Base-by-base conservation (phyloP, 2,329 filamentous ascomycete species). In the Colletotrichum brevisporum region DNA sequence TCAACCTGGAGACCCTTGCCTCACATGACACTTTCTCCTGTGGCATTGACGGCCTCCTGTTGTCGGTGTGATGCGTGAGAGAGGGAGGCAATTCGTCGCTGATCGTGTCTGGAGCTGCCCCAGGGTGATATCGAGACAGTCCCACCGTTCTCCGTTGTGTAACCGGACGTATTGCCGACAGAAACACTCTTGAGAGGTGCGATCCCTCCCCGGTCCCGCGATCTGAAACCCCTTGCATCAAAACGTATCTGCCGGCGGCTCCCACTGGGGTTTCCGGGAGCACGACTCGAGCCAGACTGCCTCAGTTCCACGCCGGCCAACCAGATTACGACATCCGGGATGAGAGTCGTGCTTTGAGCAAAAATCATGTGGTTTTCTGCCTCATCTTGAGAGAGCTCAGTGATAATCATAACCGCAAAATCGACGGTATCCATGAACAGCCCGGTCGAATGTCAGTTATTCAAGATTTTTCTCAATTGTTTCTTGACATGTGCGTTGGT, bases 151-250 rank as follows among this genome's bases (percentile, higher is more conserved):
- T 1, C 31, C 48, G 47, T 52, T 52, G 57, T 43, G 57, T 43
- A 27, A 31, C 57, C 47, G 31, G 18, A 26, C 24, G 21, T 48
- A 21, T 3, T 60, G 52, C 48, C 47, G 57, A 41, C 41, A 27
- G 57, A 60, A 60, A 60, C 57, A 43, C 57, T 43, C 50, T 52
- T 52, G 57, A 60, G 16, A 47, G 31, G 57, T 39, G 21, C 31
- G 8, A 36, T 36, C 16, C 41, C 41, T 18, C 47, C 57, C 57
- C 21, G n/a, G 36, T 15, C 26, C 21, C 15, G 48, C 57, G 8
- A 60, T 41, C 31, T 60, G 57, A 60, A 60, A 60, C 57, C 57
- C 47, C 31, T 36, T 45, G 31, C 39, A 27, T 18, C 21, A 18
- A 52, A 59, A 51, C 31, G 41, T 26, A 15, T 60, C 16, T 27